Evolutionary conservation across 352 stramenopile species (phyloP).

Genomic region (Aphanomyces astaci): DNA sequence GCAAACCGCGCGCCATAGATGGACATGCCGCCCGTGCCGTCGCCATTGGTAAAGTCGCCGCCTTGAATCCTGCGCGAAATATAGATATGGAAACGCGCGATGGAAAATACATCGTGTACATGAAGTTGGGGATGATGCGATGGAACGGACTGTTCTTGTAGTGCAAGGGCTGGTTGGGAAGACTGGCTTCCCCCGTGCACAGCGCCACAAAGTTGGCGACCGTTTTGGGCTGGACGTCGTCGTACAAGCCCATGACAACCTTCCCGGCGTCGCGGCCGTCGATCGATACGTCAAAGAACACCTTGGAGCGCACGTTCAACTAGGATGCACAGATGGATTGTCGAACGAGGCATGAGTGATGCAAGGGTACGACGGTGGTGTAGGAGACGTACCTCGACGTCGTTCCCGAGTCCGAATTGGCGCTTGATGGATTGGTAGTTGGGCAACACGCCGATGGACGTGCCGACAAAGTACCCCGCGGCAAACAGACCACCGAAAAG

Average conservation of each 20-base stretch:
- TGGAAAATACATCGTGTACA: constrained; percentile 46
- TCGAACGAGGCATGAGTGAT: neutral
- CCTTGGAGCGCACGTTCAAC: constrained; percentile 73
- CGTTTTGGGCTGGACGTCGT: constrained; percentile 66
- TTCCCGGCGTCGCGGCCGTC: constrained; percentile 84
- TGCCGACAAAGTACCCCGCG: constrained; percentile 53
- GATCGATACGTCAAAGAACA: constrained; percentile 96
- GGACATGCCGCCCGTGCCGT: constrained; percentile 90
- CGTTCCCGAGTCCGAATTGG: constrained; percentile 30
- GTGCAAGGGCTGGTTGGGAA: constrained; percentile 65
- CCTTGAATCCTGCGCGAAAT: constrained; percentile 72
- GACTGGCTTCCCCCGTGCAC: constrained; percentile 58
- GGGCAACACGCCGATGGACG: constrained; percentile 58
- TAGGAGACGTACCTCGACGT: neutral
- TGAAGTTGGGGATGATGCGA: constrained; percentile 94
- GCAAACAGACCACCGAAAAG: constrained; percentile 34
- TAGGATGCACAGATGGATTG: constrained; percentile 7
- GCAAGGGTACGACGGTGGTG: no score
- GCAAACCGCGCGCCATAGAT: constrained; percentile 91
- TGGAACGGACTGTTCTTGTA: constrained; percentile 94
- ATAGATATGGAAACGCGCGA: constrained; percentile 19
- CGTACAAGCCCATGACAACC: constrained; percentile 74
- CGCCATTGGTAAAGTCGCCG: constrained; percentile 91
- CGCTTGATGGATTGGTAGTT: constrained; percentile 47
- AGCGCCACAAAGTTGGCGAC: constrained; percentile 73